Evolutionary conservation across 495 filamentous ascomycete genomes (phyloP).

Genomic region (Xylaria intraflava): DNA sequence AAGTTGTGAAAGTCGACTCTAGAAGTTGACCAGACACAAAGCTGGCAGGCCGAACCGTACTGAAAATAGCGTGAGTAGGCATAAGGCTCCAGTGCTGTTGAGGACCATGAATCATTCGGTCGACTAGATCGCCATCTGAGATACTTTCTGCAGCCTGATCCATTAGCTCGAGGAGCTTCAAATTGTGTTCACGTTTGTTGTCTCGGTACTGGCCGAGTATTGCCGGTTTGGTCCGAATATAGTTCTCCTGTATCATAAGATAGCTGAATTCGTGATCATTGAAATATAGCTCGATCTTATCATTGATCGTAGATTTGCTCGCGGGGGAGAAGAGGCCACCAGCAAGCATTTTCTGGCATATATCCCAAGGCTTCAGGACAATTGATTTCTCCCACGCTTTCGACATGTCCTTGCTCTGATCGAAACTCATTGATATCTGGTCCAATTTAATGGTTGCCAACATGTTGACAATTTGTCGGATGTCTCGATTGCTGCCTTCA

Average conservation of each 20-base stretch:
- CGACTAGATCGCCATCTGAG: conserved; percentile 93
- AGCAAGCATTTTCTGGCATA: conserved; percentile 83
- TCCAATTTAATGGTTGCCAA: conserved; percentile 87
- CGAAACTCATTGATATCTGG: conserved; percentile 66
- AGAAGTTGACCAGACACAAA: conserved; percentile 71
- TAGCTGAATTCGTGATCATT: conserved; percentile 97
- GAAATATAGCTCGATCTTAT: conserved; percentile 98
- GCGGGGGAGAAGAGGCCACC: conserved; percentile 75
- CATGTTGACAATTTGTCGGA: conserved; percentile 99
- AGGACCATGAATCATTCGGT: conserved; percentile 95
- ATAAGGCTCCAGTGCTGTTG: conserved; percentile 98
- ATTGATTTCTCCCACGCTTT: conserved; percentile 98
- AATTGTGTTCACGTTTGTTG: conserved; percentile 51
- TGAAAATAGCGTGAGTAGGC: conserved; percentile 96
- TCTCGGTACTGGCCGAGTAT: conserved; percentile 51
- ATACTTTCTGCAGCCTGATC: conserved; percentile 90
- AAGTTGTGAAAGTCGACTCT: conserved; percentile 65
- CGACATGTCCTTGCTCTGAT: conserved; percentile 82
- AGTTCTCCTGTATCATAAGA: conserved; percentile 98
- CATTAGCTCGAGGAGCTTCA: conserved; percentile 76
- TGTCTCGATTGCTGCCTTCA: conserved; percentile 89
- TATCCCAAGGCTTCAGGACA: conserved; percentile 96
- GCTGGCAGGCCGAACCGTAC: conserved; percentile 87
- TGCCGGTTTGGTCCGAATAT: conserved; percentile 72
- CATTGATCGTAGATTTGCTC: conserved; percentile 80